These are phyloP conservation scores for Boletellus deceptivus DNA, from an alignment of 1,284 basidiomycete genomes.

Conservation along the genomic window DNA sequence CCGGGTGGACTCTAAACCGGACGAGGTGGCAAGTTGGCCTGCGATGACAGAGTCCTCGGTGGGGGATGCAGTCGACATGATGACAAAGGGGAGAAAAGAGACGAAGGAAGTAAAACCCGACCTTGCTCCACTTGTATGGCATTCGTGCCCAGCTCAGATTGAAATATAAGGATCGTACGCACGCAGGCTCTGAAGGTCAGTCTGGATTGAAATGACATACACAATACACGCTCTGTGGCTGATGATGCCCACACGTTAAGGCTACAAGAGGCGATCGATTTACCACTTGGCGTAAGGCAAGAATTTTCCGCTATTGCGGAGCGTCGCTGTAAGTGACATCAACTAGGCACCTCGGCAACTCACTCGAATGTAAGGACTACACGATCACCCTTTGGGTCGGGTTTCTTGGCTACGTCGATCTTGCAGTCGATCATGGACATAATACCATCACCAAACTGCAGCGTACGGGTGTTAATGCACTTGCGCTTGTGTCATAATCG, in stretches of 20 bases:
- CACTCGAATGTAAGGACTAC: slow-evolving; percentile 83
- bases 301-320: slow-evolving; percentile 60
- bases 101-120: neutral
- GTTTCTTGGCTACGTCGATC: slow-evolving; percentile 69
- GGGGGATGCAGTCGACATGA: slow-evolving; percentile 16
- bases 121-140: slow-evolving; percentile 8
- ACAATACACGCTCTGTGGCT: neutral
- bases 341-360: slow-evolving; percentile 32
- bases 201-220: slow-evolving; percentile 14
- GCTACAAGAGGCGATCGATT: slow-evolving; percentile 3
- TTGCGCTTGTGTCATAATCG: neutral
- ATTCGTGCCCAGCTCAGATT: slow-evolving; percentile 5
- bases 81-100: neutral
- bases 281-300: slow-evolving; percentile 70
- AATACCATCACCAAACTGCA: slow-evolving; percentile 84
- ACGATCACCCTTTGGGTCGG: slow-evolving; percentile 80
- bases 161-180: slow-evolving; percentile 3
- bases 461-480: neutral
- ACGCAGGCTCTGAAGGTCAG: slow-evolving; percentile 3
- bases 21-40: slow-evolving; percentile 4
- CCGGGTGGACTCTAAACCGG: slow-evolving; percentile 11
- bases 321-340: slow-evolving; percentile 4
- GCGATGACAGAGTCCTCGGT: slow-evolving; percentile 10
- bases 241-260: neutral
- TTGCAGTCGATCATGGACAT: slow-evolving; percentile 91